A percentile compares a stretch with the other conserved stretches of the same genome.
These are phyloP conservation scores for Petunia axillaris DNA, from an alignment of 257 asterid genomes.

Conservation along the genomic window DNA sequence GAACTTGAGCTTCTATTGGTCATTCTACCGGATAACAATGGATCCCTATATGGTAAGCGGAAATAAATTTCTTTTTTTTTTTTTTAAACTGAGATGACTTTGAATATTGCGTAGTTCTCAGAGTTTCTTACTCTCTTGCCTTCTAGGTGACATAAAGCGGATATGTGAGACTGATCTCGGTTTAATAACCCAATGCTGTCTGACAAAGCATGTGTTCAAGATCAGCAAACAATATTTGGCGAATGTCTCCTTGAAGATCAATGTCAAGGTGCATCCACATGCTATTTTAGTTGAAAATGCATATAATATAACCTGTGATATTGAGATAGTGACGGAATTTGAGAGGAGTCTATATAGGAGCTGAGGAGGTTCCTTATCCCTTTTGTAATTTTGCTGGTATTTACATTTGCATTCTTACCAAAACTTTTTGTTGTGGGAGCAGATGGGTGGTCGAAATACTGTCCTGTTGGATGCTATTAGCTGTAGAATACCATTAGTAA, in stretches of 20 bases:
- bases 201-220: constrained; percentile 94
- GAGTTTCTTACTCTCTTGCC: neutral
- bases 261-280: constrained; percentile 66
- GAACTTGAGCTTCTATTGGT: constrained; percentile 90
- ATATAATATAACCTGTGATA: neutral
- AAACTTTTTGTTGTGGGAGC: constrained; percentile 23
- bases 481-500: constrained; percentile 91
- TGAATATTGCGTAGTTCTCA: neutral
- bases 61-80: neutral
- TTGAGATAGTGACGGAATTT: too few species aligned
- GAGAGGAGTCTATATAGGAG: too few species aligned
- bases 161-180: constrained; percentile 99
- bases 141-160: constrained; percentile 86
- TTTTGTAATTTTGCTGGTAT: neutral
- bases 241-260: constrained; percentile 93
- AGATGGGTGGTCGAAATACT: constrained; percentile 99
- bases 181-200: constrained; percentile 90
- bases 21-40: constrained; percentile 92
- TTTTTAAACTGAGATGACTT: neutral
- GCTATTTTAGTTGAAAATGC: neutral
- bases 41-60: constrained; percentile 82
- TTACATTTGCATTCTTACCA: neutral
- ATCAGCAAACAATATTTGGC: constrained; percentile 97
- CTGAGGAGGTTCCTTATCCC: too few species aligned
- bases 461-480: constrained; percentile 89